Base-by-base conservation (phyloP, 2,329 filamentous ascomycete genomes). In the Leptosphaerulina australis region DNA sequence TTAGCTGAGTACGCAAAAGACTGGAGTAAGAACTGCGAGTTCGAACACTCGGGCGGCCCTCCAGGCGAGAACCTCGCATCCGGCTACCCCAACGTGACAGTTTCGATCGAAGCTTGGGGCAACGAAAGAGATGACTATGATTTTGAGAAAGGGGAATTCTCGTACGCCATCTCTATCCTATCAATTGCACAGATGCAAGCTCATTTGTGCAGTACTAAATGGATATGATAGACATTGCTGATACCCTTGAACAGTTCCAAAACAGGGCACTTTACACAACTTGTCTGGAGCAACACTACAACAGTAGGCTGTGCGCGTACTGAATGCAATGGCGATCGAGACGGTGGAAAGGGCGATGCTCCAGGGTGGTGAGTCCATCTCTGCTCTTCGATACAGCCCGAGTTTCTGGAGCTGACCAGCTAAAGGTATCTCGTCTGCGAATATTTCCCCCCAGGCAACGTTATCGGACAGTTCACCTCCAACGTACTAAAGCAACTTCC, bases 11-110 rank as follows among this genome's bases (percentile, higher is more conserved):
- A 79, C 53, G 85, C 87, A 0, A 53, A 60, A 3, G 62, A 74
- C 1, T 89, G 79, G 76, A 75, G 77, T 2, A 48, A 72, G 7
- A 54, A 64, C 11, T 81, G 79, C 59, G 62, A 66, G 2, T 83
- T 85, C 56, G 65, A 72, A 41, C 84, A 87, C 72, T 70, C 79
- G 76, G 79, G 79, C 45, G 85, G 85, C 0, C 83, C 85, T 0
- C 85, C 85, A 55, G 88, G 88, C 62, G 88, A 92, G 74, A 92
- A 91, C 71, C 79, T 92, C 3, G 87, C 87, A 6, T 77, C 84
- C 4, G 88, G 87, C 3, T 90, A 84, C 66, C 55, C 76, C 0
- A 84, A 87, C 63, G 81, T 80, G 1, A 80, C 80, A 0, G 75
- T 78, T 3, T 79, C 81, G 39, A 76, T 91, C n/a, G 80, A 83